phyloP scores from a whole-genome alignment of 148 eudicot species.

The Vaccinium darrowii region DNA sequence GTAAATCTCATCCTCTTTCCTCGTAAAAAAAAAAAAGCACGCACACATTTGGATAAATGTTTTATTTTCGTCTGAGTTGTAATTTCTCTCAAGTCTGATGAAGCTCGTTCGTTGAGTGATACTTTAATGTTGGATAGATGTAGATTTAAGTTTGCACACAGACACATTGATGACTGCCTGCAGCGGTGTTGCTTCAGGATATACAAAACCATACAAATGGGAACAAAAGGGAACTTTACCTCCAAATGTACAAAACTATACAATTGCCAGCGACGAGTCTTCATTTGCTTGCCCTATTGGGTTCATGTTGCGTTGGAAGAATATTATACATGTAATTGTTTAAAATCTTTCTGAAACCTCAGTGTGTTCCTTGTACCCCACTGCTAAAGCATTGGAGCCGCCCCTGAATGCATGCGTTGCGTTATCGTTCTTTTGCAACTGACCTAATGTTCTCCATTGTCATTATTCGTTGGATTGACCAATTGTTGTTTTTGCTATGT shows the following conservation, averaged over 20 bases:
- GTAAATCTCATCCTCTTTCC: background rate
- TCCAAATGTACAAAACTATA: background rate
- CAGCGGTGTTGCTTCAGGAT: background rate
- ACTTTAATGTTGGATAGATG: too few species aligned
- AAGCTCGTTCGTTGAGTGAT: too few species aligned
- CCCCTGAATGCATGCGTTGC: background rate
- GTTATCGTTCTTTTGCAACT: background rate
- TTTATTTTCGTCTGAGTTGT: too few species aligned
- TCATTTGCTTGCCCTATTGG: background rate
- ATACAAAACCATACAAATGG: too few species aligned
- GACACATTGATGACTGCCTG: background rate
- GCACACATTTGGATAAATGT: background rate
- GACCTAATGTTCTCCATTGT: background rate
- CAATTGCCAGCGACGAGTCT: background rate
- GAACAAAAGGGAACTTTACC: background rate
- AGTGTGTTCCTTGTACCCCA: background rate
- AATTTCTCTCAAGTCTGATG: too few species aligned
- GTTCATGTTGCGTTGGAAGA: background rate
- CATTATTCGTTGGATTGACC: background rate
- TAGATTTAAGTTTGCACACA: background rate
- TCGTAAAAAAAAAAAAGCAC: background rate
- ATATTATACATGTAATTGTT: background rate
- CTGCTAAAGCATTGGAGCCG: background rate
- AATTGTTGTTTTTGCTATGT: background rate
- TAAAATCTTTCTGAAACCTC: background rate